A percentile compares a stretch with the other conserved stretches of the same genome.
Conservation (phyloP, 2,329 filamentous ascomycete genomes). For the Pyrenochaeta sp. region DNA sequence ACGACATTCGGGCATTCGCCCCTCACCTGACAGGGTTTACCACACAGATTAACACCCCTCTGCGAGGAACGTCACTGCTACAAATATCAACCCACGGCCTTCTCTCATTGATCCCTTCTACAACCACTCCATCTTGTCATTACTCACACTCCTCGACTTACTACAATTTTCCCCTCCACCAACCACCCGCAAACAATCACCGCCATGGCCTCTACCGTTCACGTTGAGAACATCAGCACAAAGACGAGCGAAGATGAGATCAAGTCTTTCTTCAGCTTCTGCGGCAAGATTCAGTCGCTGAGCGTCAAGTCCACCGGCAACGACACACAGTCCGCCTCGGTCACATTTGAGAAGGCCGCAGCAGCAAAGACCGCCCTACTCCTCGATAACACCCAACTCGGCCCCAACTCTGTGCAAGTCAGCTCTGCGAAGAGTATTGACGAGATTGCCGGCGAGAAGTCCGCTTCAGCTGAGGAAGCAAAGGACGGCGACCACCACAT, state of each 20-base stretch:
- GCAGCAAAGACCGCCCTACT: constrained; percentile 97
- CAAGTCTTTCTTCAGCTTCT: constrained; percentile 96
- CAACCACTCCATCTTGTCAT: neutral
- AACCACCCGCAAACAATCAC: constrained; percentile 1
- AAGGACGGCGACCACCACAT: constrained; percentile 72
- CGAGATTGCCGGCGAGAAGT: constrained; percentile 68
- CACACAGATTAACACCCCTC: constrained; percentile 9
- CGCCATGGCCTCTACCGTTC: constrained; percentile 71
- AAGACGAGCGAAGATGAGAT: constrained; percentile 90
- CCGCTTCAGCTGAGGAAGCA: constrained; percentile 60
- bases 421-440: constrained; percentile 73
- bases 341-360: constrained; percentile 96
- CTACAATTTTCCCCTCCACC: constrained; percentile 3
- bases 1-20: constrained; percentile 7
- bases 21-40: constrained; percentile 17
- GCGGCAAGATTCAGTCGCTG: constrained; percentile 88
- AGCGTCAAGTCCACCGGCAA: constrained; percentile 72
- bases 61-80: constrained; percentile 18
- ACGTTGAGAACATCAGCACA: constrained; percentile 87
- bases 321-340: constrained; percentile 82
- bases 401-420: constrained; percentile 78
- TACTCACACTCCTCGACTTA: neutral
- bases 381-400: constrained; percentile 95
- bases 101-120: constrained; percentile 1
- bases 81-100: constrained; percentile 13